Conservation (phyloP, 2,329 filamentous ascomycete species). For the Claviceps purpurea region DNA sequence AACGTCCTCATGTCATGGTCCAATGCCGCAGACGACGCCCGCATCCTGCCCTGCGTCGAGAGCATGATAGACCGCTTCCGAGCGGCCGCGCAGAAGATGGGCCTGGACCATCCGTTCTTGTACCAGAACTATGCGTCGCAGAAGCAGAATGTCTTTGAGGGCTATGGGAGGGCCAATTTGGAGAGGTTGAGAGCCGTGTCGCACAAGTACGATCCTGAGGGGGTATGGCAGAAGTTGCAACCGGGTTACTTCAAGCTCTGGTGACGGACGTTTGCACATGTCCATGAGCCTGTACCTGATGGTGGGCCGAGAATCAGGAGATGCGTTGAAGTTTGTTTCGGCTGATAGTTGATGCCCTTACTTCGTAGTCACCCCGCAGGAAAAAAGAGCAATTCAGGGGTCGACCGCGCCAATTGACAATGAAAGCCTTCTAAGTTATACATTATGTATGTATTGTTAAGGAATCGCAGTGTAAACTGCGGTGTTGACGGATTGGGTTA, state of each 20-base stretch:
- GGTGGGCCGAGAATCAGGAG: too few species aligned
- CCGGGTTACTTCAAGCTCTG: slow-evolving; percentile 26
- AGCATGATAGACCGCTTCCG: slow-evolving; percentile 8
- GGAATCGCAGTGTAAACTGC: too few species aligned
- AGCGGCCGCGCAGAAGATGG: slow-evolving; percentile 10
- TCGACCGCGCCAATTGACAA: too few species aligned
- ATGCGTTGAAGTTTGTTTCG: too few species aligned
- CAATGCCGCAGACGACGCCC: slow-evolving; percentile 7
- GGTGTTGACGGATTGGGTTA: too few species aligned
- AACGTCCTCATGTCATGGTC: background rate
- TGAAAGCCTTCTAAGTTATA: too few species aligned
- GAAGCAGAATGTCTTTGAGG: slow-evolving; percentile 24
- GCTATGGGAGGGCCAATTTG: slow-evolving; percentile 27
- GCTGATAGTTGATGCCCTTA: too few species aligned
- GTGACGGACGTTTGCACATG: background rate
- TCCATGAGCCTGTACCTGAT: too few species aligned
- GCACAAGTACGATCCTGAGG: slow-evolving; percentile 24
- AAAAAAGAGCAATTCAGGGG: too few species aligned
- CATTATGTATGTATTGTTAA: too few species aligned
- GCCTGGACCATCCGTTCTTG: slow-evolving; percentile 22
- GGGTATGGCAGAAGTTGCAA: slow-evolving; percentile 23
- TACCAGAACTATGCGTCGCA: slow-evolving; percentile 34
- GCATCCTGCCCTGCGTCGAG: background rate
- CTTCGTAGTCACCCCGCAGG: too few species aligned
- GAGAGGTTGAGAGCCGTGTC: slow-evolving; percentile 16